Base-by-base conservation (phyloP, 306 rosid species). In the Clitoria ternatea region DNA sequence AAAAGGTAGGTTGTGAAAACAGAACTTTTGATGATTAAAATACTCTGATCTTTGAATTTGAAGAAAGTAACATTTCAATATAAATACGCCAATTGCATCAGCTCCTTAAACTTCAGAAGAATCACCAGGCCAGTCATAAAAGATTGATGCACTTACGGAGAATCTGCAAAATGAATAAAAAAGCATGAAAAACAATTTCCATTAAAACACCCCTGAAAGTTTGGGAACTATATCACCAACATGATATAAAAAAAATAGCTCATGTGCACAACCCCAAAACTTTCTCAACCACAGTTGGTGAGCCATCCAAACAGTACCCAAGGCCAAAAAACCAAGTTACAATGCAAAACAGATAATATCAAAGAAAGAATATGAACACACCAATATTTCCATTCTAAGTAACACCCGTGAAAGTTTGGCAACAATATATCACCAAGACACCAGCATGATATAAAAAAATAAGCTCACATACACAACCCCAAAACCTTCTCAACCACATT, bases 41-140 rank as follows among this genome's bases (percentile, higher is more conserved):
- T 72, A 77, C 61, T 84, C 85, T 73, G 81, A 70, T 52, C 89
- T 79, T 78, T 76, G 86, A n/a, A n/a, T n/a, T n/a, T n/a, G n/a
- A n/a, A n/a, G n/a, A n/a, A 69, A 66, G 81, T 50, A 74, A 63
- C 64, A 62, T 50, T 62, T 74, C 63, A 74, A 61, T 33, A 48
- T 61, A 61, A 61, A 73, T 69, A 73, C 53, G 40, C 52, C 69
- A 61, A 26, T 59, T n/a, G n/a, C n/a, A n/a, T n/a, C 89, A 78
- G 88, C 89, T 86, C 91, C 96, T 76, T 84, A 86, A 84, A 86
- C 96, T 76, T 84, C 86, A 86, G 89, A 89, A 81, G 96, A 86
- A 80, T 89, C 91, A 83, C 78, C 89, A 78, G 81, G 83, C 79
- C 85, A 84, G 88, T 82, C 76, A 81, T 70, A 86, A 89, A 86